phyloP scores from a whole-genome alignment of 768 basidiomycete genomes.

The Russula sp. region DNA sequence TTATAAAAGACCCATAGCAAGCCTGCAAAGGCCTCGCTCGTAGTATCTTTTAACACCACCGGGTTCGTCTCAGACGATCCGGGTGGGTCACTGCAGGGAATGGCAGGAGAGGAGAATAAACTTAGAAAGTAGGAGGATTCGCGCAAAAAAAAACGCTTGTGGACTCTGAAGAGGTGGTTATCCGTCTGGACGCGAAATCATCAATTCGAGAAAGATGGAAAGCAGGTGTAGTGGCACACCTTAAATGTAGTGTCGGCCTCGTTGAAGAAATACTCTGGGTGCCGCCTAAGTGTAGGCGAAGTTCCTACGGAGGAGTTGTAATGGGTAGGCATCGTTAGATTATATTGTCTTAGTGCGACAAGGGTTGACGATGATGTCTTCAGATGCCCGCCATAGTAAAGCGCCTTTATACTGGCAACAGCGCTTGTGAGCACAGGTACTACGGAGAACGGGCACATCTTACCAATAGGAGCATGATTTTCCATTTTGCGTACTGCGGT shows the following conservation, averaged over 20 bases:
- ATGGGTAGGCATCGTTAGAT: background rate
- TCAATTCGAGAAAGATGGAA: background rate
- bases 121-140: constrained; percentile 44
- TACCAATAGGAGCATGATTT: background rate
- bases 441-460: background rate
- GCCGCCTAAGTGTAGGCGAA: accelerated
- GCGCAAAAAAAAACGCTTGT: constrained; percentile 55
- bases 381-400: background rate
- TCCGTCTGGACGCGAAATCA: constrained; percentile 38
- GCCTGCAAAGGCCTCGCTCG: constrained; percentile 24
- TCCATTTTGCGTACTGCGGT: background rate
- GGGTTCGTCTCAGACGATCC: constrained; percentile 28
- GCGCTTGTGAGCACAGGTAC: too few species aligned
- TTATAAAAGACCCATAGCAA: constrained; percentile 31
- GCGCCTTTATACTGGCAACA: constrained; percentile 1
- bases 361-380: background rate
- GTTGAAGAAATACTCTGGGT: background rate
- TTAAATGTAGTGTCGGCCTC: background rate
- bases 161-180: constrained; percentile 47
- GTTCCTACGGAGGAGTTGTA: background rate
- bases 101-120: constrained; percentile 17
- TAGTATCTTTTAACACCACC: constrained; percentile 24
- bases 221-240: background rate
- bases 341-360: background rate
- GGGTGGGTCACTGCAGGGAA: constrained; percentile 23